A percentile compares a stretch with the other conserved stretches of the same genome.
These are phyloP conservation scores for Hordeum vulgare DNA, from an alignment of 176 grass and related monocot species.

Conservation along the genomic window MorexV3_pseudomolecules_assembly NC_058522.1:543840869-543841368, in stretches of 20 bases:
- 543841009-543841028: slow-evolving; percentile 30
- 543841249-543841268: background rate
- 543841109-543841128: slow-evolving; percentile 40
- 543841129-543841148: slow-evolving; percentile 23
- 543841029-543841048: background rate
- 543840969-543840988: slow-evolving; percentile 89
- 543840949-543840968: slow-evolving; percentile 58
- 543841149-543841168: slow-evolving; percentile 34
- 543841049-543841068: slow-evolving; percentile 37
- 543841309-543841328: background rate
- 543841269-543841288: background rate
- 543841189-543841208: slow-evolving; percentile 65
- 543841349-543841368: slow-evolving; percentile 58
- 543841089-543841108: slow-evolving; percentile 33
- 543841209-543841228: slow-evolving; percentile 82
- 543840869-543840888: slow-evolving; percentile 54
- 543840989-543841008: slow-evolving; percentile 58
- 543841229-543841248: background rate
- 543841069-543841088: slow-evolving; percentile 20
- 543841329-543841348: background rate
- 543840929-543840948: slow-evolving; percentile 34
- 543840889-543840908: slow-evolving; percentile 17
- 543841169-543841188: slow-evolving; percentile 49
- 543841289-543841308: background rate
- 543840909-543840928: slow-evolving; percentile 57